A percentile compares a stretch with the other conserved stretches of the same genome.
These are phyloP conservation scores for Aspergillus carlsbadensis DNA, from an alignment of 495 filamentous ascomycete species.

Conservation along the genomic window DNA sequence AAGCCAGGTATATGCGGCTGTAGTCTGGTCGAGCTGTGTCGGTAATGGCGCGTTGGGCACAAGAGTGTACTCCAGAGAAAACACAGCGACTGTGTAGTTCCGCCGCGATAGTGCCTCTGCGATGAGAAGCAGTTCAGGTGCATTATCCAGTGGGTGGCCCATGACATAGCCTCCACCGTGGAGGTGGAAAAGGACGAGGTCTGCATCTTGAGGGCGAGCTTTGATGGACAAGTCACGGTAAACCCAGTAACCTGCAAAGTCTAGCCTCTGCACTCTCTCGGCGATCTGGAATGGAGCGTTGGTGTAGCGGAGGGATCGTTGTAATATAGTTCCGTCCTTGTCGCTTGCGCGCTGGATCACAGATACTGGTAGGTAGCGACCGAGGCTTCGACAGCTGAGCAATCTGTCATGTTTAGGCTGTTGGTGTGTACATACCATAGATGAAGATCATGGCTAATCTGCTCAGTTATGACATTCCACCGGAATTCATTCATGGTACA, in stretches of 20 bases:
- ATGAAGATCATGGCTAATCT: not conserved
- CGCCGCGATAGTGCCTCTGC: conserved; percentile 2
- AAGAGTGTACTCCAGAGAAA: conserved; percentile 13
- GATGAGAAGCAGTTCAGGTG: conserved; percentile 9
- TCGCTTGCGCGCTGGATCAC: conserved; percentile 6
- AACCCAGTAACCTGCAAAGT: conserved; percentile 10
- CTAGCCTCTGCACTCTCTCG: conserved; percentile 1
- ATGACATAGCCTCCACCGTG: conserved; percentile 14
- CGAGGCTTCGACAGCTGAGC: not conserved
- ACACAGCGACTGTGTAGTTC: conserved; percentile 6
- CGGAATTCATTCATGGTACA: not conserved
- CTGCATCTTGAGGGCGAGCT: conserved; percentile 1
- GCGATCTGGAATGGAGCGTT: conserved; percentile 2
- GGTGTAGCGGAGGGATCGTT: conserved; percentile 5
- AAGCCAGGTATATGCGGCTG: conserved; percentile 14
- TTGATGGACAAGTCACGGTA: conserved; percentile 4
- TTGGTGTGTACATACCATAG: not conserved
- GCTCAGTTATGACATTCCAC: not conserved
- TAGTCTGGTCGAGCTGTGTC: conserved; percentile 9
- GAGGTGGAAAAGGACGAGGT: conserved; percentile 12
- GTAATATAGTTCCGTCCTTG: not conserved
- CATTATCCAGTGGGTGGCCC: conserved; percentile 13
- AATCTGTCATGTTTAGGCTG: not conserved
- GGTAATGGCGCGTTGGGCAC: conserved; percentile 9
- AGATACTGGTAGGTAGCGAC: conserved; percentile 4